Conservation (phyloP, 352 stramenopile genomes). For the Blastocystis sp. region DNA sequence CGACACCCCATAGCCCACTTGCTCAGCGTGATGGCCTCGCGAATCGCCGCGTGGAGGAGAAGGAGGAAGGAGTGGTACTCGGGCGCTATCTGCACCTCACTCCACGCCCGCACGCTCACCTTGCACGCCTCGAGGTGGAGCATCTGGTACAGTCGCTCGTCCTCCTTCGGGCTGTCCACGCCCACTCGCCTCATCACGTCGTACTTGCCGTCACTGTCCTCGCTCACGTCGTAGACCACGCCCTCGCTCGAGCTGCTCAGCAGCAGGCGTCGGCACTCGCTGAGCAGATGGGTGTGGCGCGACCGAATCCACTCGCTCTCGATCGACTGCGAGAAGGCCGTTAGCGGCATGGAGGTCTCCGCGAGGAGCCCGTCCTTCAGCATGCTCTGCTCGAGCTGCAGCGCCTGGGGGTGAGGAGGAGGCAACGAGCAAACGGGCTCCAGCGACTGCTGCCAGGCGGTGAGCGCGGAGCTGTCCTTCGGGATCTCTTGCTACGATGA, state of each 20-base stretch:
- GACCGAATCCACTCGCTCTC: background rate
- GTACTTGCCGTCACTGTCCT: background rate
- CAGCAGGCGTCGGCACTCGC: background rate
- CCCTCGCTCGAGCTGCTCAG: background rate
- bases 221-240: background rate
- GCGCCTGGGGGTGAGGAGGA: background rate
- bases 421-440: background rate
- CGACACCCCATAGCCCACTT: background rate
- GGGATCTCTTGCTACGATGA: constrained; percentile 11
- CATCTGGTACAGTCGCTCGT: background rate
- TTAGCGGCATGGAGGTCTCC: background rate
- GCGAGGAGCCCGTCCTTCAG: background rate
- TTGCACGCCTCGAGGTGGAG: background rate
- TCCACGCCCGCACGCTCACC: background rate
- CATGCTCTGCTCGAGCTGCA: background rate
- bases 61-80: background rate
- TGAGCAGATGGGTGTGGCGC: background rate
- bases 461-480: constrained; percentile 3
- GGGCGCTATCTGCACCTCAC: background rate
- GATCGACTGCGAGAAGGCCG: background rate
- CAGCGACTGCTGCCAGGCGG: background rate
- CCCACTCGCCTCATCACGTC: background rate
- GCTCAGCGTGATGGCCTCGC: background rate
- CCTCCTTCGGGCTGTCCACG: background rate
- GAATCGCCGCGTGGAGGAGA: background rate